Base-by-base conservation (phyloP, 768 basidiomycete species). In the Pleurotus djamor region DNA sequence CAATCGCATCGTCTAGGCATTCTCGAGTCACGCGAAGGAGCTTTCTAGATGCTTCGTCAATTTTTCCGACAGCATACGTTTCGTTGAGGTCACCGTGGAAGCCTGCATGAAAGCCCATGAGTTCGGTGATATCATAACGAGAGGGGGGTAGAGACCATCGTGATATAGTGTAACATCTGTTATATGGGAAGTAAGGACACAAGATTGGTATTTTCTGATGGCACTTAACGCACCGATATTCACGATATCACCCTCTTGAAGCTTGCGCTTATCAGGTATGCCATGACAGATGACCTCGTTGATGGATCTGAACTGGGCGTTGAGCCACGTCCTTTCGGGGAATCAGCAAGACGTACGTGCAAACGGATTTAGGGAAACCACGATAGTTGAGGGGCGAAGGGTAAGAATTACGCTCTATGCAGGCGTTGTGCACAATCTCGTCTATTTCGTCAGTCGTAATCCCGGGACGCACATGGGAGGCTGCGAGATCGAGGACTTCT, bases 261-360 rank as follows among this genome's bases (percentile, higher is more conserved):
- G 72, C 66, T 86, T 88, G 62, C 91, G 77, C 68, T 89, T 81
- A 76, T 96, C 94, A 38, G 96, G 95, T 62, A 96, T 96, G 59
- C 96, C 97, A 71, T 99, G 97, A 72, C 97, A 98, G 66, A 99
- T 96, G 52, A 84, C 90, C 73, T 98, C 96, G 71, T 99, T 99
- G 21, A 98, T 75, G 44, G 94, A 95, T 17, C 92, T 92, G 64
- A 1, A n/a, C 7, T 5, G 28, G 16, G 38, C 41, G 32, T 14
- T 21, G n/a, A 44, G 17, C 16, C n/a, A 8, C 14, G 21, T 17
- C n/a, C 41, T 14, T 10, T 12, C 45, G 9, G 17, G 54, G 56
- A 17, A 58, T n/a, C 50, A 17, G 17, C 21, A 45, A 48, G 48
- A 37, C 93, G 65, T 77, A 94, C 87, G 91, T 95, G 90, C 97